Evolutionary conservation across 2,329 filamentous ascomycete species (phyloP), one percentile per base, ranked within the genome.

Genomic region (Penicillium glabrum): DNA sequence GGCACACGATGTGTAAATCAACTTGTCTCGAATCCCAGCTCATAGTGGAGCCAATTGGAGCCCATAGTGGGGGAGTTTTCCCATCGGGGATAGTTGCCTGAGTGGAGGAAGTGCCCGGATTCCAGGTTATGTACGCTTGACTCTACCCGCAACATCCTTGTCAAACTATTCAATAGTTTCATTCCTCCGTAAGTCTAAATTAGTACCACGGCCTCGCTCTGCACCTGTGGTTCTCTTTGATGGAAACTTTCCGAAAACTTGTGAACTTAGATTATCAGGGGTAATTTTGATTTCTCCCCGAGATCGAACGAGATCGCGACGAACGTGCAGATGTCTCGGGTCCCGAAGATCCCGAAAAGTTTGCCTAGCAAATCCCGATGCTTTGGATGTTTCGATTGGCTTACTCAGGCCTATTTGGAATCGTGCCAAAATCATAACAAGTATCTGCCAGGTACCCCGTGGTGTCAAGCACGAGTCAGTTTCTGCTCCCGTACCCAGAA

Each of bases 401-500:
- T n/a, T 19, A 39, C 29, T 19, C 14, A 33, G 21, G 31, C 31
- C 46, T 5, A 48, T 48, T 23, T 21, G 16, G 6, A 49, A 26
- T 50, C 14, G 47, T 50, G 35, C 33, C 33, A 19, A 37, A 27
- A 29, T 29, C 33, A 11, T 19, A 3, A 41, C 29, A 50, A 39
- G 47, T 41, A 19, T n/a, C 21, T 19, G 24, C 33, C 14, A 27
- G n/a, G 5, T 16, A 29, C 47, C 16, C 23, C 23, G 21, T 50
- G 5, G 27, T 46, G 23, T 61, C 13, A 61, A 7, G 1, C 19
- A 14, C 37, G 46, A 24, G 51, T 33, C 2, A 24, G 31, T 27
- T 55, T 62, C 49, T 64, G 53, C 53, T 61, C 61, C 3, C 59
- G 56, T 16, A 47, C 31, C 63, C 63, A 66, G 31, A 61, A 65